phyloP scores from a whole-genome alignment of 768 basidiomycete species.

The Austroboletus festivus region DNA sequence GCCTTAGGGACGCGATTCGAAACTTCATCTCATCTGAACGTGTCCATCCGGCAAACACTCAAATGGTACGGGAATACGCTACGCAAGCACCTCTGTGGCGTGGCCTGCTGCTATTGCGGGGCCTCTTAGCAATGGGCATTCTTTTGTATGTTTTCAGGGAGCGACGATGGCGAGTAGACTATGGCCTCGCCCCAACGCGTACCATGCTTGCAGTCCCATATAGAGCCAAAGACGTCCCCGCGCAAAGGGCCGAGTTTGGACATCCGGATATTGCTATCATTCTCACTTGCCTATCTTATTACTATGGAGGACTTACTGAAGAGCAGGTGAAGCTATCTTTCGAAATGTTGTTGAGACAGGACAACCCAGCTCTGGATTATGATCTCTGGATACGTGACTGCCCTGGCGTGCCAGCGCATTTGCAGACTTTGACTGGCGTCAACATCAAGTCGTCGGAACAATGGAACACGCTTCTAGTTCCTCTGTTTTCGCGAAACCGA shows the following conservation, averaged over 20 bases:
- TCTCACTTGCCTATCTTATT: slow-evolving; percentile 38
- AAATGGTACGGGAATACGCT: slow-evolving; percentile 8
- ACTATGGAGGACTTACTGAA: slow-evolving; percentile 34
- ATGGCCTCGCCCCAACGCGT: slow-evolving; percentile 31
- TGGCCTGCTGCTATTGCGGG: slow-evolving; percentile 33
- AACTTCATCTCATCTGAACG: slow-evolving; percentile 23
- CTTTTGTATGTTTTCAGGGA: slow-evolving; percentile 31
- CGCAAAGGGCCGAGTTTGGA: slow-evolving; percentile 37
- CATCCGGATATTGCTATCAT: slow-evolving; percentile 36
- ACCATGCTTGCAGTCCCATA: slow-evolving; percentile 39
- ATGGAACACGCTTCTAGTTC: slow-evolving; percentile 22
- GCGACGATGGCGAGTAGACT: slow-evolving; percentile 39
- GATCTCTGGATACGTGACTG: slow-evolving; percentile 27
- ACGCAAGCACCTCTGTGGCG: slow-evolving; percentile 12
- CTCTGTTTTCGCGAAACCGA: slow-evolving; percentile 26
- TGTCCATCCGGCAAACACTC: background rate
- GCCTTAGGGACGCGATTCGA: slow-evolving; percentile 9
- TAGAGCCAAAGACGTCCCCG: slow-evolving; percentile 37
- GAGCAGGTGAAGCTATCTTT: slow-evolving; percentile 31
- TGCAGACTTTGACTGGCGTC: slow-evolving; percentile 17
- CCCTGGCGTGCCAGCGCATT: slow-evolving; percentile 15
- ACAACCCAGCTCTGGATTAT: slow-evolving; percentile 33
- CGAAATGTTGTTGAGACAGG: slow-evolving; percentile 26
- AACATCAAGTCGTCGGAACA: slow-evolving; percentile 32
- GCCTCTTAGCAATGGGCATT: slow-evolving; percentile 32